These are phyloP conservation scores for Erodium texanum DNA, from an alignment of 441 rosid genomes.

Conservation along the genomic window DNA sequence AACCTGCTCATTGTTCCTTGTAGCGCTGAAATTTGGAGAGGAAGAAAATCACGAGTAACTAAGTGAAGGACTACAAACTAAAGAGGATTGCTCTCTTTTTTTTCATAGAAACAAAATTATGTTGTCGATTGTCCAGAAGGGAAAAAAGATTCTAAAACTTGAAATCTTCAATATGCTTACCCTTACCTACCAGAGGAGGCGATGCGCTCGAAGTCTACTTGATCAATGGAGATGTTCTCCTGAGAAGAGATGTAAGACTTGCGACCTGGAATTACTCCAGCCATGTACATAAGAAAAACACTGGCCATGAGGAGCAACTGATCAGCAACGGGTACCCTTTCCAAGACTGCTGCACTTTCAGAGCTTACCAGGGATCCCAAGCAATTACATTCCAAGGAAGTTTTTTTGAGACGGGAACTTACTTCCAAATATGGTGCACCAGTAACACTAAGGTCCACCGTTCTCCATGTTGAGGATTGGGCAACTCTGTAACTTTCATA, in stretches of 20 bases:
- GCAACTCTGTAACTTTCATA: constrained; percentile 27
- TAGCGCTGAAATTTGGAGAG: constrained; percentile 27
- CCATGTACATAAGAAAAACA: constrained; percentile 69
- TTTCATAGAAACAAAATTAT: no score
- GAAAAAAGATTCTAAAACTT: constrained; percentile 9
- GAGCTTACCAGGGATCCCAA: constrained; percentile 46
- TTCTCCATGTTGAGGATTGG: constrained; percentile 23
- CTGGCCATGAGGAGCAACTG: constrained; percentile 66
- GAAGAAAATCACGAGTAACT: constrained; percentile 12
- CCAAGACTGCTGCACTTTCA: constrained; percentile 38
- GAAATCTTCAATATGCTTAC: constrained; percentile 34
- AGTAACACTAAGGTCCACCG: constrained; percentile 8
- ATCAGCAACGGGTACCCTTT: constrained; percentile 49
- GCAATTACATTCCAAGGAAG: constrained; percentile 31
- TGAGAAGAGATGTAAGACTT: constrained; percentile 28
- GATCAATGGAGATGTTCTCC: constrained; percentile 25
- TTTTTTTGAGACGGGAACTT: constrained; percentile 17
- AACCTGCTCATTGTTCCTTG: constrained; percentile 32
- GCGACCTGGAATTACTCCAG: constrained; percentile 64
- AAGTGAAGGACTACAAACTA: constrained; percentile 8
- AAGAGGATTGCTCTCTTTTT: constrained; percentile 5
- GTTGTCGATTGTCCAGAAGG: not conserved
- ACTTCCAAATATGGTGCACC: constrained; percentile 25
- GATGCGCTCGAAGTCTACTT: constrained; percentile 28
- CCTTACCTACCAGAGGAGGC: constrained; percentile 91